These are phyloP conservation scores for Medakamo hakoo DNA, from an alignment of 139 green algal species.

Conservation along the genomic window DNA sequence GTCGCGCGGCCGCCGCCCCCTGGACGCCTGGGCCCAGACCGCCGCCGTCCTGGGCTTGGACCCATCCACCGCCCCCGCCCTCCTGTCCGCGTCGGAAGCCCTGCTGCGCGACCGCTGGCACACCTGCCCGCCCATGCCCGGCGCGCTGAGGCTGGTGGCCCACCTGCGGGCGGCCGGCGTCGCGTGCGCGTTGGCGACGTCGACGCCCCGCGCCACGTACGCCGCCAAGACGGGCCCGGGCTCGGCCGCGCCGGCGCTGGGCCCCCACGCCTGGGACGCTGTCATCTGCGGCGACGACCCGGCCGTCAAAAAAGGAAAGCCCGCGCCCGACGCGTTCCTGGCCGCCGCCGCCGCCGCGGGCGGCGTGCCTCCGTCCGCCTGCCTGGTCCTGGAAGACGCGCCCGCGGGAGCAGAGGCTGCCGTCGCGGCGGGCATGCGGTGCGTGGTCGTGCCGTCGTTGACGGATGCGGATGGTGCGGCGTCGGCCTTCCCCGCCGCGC, in stretches of 20 bases:
- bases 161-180: constrained; percentile 40
- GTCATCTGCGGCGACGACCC: constrained; percentile 57
- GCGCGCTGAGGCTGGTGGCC: constrained; percentile 51
- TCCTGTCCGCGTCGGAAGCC: neutral
- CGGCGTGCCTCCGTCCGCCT: constrained; percentile 24
- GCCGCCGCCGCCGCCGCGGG: constrained; percentile 27
- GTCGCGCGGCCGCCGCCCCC: too few relatives aligned
- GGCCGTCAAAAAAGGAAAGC: constrained; percentile 54
- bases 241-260: constrained; percentile 9
- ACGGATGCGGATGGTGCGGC: constrained; percentile 9
- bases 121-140: constrained; percentile 43
- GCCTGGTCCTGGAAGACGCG: constrained; percentile 79
- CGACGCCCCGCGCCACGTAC: constrained; percentile 36
- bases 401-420: constrained; percentile 49
- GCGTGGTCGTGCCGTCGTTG: constrained; percentile 58
- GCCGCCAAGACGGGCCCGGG: constrained; percentile 30
- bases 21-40: neutral
- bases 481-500: neutral
- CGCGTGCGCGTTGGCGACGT: constrained; percentile 60
- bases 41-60: neutral
- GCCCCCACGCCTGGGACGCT: constrained; percentile 13
- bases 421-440: constrained; percentile 58
- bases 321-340: constrained; percentile 70
- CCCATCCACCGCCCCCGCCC: neutral
- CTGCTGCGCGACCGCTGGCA: neutral